phyloP scores from a whole-genome alignment of 805 yeast genomes.

The Wickerhamomyces queroliae region DNA sequence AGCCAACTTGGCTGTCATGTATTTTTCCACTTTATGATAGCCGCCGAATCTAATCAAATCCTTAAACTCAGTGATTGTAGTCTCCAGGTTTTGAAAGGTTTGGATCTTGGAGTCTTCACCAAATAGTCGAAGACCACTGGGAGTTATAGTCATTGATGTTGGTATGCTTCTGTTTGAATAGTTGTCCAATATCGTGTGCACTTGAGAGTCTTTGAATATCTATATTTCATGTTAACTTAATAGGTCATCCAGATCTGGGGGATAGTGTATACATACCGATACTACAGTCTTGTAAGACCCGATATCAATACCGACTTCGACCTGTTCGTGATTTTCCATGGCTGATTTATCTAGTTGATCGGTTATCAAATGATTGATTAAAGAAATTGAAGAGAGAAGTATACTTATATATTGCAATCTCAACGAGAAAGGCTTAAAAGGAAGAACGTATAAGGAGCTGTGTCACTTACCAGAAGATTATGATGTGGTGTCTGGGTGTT shows the following conservation, averaged over 20 bases:
- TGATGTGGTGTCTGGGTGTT: too few species aligned
- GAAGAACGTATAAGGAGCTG: too few species aligned
- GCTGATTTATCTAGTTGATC: too few species aligned
- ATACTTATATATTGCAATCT: too few species aligned
- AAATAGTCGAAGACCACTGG: slow-evolving; percentile 65
- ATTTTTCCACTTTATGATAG: slow-evolving; percentile 49
- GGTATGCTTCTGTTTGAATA: slow-evolving; percentile 84
- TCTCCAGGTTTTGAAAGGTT: slow-evolving; percentile 74
- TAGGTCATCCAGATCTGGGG: background rate
- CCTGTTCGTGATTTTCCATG: too few species aligned
- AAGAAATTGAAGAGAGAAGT: too few species aligned
- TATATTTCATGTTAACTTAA: background rate
- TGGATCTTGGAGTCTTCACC: slow-evolving; percentile 81
- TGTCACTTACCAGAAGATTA: too few species aligned
- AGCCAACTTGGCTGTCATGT: background rate
- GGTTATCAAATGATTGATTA: too few species aligned
- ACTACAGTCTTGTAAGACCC: slow-evolving; percentile 73
- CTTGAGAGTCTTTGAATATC: too few species aligned
- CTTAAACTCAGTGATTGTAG: slow-evolving; percentile 75
- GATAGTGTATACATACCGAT: slow-evolving; percentile 31
- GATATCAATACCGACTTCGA: slow-evolving; percentile 79
- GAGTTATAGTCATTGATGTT: slow-evolving; percentile 44
- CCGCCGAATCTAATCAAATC: slow-evolving; percentile 61
- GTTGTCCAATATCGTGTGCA: slow-evolving; percentile 81
- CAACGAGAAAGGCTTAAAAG: too few species aligned